phyloP scores from a whole-genome alignment of 139 green algal species.

The Micractinium conductrix region DNA sequence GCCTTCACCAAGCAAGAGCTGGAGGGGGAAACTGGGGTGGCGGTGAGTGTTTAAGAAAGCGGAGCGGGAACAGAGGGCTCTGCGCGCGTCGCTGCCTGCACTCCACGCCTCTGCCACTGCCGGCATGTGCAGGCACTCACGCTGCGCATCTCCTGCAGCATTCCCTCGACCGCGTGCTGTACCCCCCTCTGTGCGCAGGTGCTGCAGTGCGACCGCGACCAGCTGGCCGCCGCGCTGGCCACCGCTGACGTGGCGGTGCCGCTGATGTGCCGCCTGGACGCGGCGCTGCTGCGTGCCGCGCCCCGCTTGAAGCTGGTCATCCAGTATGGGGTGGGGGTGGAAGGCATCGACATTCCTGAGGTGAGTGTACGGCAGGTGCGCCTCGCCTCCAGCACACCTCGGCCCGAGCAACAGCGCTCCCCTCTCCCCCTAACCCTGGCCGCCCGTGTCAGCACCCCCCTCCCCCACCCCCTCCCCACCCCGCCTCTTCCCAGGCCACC shows the following conservation, averaged over 20 bases:
- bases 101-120: no score
- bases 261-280: conserved; percentile 59
- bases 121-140: no score
- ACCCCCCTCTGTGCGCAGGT: no score
- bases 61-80: no score
- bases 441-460: not conserved
- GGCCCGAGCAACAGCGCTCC: not conserved
- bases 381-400: not conserved
- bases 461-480: not conserved
- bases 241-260: conserved; percentile 62
- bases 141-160: no score
- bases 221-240: conserved; percentile 41
- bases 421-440: not conserved
- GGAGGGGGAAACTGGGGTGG: conserved; percentile 3
- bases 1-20: conserved; percentile 50
- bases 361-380: not conserved
- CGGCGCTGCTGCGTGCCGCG: conserved; percentile 41
- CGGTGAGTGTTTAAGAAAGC: no score
- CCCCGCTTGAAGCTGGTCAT: conserved; percentile 62
- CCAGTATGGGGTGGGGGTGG: conserved; percentile 75
- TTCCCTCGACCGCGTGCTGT: not conserved
- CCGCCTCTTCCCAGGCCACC: conserved; percentile 50
- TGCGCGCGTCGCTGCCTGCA: no score
- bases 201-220: conserved; percentile 38
- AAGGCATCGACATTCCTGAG: conserved; percentile 64